Percentiles rank a stretch among this genome's conserved stretches.
Conservation (phyloP, 371 early-diverging fungal species). For the Rhizopus stolonifer region DNA sequence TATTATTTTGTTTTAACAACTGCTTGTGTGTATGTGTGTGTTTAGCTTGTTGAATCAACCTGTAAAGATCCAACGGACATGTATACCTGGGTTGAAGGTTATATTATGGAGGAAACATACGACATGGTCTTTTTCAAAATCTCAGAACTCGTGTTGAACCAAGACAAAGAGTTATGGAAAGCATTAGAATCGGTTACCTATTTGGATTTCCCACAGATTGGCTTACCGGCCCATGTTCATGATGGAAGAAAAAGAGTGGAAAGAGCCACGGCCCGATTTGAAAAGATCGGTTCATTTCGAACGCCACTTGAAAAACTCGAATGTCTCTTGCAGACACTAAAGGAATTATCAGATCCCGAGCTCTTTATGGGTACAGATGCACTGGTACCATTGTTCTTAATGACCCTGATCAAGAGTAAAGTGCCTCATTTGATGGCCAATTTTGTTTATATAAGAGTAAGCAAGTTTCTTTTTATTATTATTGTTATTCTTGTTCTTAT, state of each 20-base stretch:
- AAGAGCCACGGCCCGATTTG: constrained; percentile 39
- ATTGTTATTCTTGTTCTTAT: not conserved
- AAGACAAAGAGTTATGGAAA: constrained; percentile 36
- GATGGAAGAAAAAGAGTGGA: constrained; percentile 30
- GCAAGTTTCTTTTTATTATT: no score
- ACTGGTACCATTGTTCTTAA: constrained; percentile 45
- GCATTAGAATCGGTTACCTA: constrained; percentile 35
- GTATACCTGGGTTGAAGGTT: constrained; percentile 35
- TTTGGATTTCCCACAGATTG: constrained; percentile 50
- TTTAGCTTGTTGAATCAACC: not conserved
- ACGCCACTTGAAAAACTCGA: constrained; percentile 52
- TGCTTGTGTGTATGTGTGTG: not conserved
- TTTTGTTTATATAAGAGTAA: constrained; percentile 47
- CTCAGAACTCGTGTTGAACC: constrained; percentile 32
- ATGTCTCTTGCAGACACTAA: constrained; percentile 38
- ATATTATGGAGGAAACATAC: constrained; percentile 54
- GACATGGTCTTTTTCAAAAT: constrained; percentile 57
- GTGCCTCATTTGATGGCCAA: constrained; percentile 50
- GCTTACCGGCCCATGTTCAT: constrained; percentile 33
- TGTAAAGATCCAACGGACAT: constrained; percentile 4
- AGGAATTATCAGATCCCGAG: constrained; percentile 14
- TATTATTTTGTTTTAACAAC: no score
- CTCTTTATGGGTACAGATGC: constrained; percentile 32
- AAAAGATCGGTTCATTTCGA: constrained; percentile 43
- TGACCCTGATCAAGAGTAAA: constrained; percentile 47